phyloP scores from a whole-genome alignment of 306 rosid genomes.

The Ormosia semicastrata region DNA sequence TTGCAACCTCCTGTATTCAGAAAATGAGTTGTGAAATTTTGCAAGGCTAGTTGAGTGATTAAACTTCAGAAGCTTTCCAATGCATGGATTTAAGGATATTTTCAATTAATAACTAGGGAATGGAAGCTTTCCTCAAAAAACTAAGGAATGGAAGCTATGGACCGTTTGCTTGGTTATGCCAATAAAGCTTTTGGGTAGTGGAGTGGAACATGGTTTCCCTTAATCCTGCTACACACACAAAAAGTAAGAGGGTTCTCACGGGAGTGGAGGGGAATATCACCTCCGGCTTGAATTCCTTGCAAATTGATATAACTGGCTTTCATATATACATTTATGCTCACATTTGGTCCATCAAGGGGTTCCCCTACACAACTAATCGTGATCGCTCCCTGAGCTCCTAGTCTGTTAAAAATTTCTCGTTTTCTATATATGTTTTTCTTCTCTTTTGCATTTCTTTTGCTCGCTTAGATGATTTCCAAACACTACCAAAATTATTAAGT shows the following conservation, averaged over 20 bases:
- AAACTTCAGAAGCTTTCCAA: not conserved
- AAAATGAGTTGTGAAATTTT: no score
- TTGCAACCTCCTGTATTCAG: constrained; percentile 37
- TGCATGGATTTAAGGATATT: not conserved
- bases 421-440: not conserved
- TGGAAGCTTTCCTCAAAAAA: no score
- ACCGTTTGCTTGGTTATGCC: not conserved
- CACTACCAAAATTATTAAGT: not conserved
- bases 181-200: not conserved
- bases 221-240: not conserved
- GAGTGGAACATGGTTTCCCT: not conserved
- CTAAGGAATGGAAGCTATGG: not conserved
- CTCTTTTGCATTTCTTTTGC: not conserved
- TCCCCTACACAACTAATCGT: no score
- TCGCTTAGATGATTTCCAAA: not conserved
- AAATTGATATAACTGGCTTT: not conserved
- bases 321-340: not conserved
- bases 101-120: not conserved
- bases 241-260: not conserved
- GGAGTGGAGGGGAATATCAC: not conserved
- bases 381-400: not conserved
- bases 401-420: not conserved
- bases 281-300: not conserved
- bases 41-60: not conserved
- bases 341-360: no score